Evolutionary conservation across 345 rosid species (phyloP), one percentile per base, ranked within the genome.

Genomic region (Rhodomyrtus tomentosa): DNA sequence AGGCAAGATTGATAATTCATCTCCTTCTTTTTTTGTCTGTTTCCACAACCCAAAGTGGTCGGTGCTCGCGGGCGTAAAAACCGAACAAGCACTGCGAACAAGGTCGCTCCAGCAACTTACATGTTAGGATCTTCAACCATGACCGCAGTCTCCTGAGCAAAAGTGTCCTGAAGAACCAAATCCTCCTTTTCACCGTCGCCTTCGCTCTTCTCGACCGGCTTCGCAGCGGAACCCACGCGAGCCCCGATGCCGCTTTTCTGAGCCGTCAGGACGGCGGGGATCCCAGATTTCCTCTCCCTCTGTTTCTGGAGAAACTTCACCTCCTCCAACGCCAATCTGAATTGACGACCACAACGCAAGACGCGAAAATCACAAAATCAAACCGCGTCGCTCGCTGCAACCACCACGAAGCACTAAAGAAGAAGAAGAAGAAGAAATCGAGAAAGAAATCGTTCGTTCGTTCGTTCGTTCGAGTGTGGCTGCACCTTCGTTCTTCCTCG

Each of bases 111-210:
- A 24, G 38, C 83, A 1, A 32, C 73, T 84, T 89, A 95, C 98
- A 96, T 96, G 87, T 96, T 95, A 27, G 99, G 99, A 86, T 95
- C 99, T 92, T 96, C 99, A 79, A 93, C 92, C 90, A 93, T 89
- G 86, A 97, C 96, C 50, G 98, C 99, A 73, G 98, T 97, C 92
- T 97, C 98, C 86, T 94, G 99, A 87, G 99, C 98, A 82, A 95
- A 95, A 40, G 99, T 97, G 84, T 97, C 99, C 74, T 97, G 99
- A 72, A 97, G 95, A 73, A 97, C 99, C 84, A 95, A 92, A 83
- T 97, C 99, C 52, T 97, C 99, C 90, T 96, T 96, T 79, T 97
- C 99, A 38, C 96, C 99, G 74, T 95, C 99, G 8, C 89, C 94
- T 32, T 95, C 99, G 54, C 59, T 83, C 88, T 93, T 93, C 68